Conservation (phyloP, 2,329 filamentous ascomycete species). For the Ascochyta pisi region DNA sequence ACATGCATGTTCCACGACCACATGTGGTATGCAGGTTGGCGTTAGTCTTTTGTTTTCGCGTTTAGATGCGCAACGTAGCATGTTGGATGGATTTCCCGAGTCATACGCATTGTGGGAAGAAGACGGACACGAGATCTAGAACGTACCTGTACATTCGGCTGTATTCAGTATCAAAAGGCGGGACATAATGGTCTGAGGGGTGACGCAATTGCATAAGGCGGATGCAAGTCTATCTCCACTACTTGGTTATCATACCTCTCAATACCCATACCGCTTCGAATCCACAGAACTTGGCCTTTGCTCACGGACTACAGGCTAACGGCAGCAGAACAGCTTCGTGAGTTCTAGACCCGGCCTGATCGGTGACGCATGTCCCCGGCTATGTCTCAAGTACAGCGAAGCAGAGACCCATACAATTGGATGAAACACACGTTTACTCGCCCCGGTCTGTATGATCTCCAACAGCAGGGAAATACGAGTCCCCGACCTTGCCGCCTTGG, state of each 20-base stretch:
- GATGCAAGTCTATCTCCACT: conserved; percentile 13
- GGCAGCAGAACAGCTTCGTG: background rate
- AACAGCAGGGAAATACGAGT: no score
- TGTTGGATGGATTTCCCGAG: conserved; percentile 11
- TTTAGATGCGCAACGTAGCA: conserved; percentile 17
- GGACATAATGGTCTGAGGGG: conserved; percentile 3
- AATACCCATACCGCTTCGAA: conserved; percentile 15
- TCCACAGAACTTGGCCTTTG: no score
- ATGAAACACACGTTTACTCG: conserved; percentile 4
- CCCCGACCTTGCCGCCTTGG: no score
- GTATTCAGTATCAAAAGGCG: conserved; percentile 9
- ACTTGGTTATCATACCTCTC: conserved; percentile 8
- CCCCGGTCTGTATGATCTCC: background rate
- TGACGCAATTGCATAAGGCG: conserved; percentile 16
- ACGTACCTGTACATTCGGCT: conserved; percentile 17
- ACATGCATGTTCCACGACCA: conserved; percentile 23
- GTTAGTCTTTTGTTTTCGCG: conserved; percentile 17
- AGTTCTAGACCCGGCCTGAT: background rate
- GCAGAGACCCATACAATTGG: background rate
- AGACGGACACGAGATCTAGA: conserved; percentile 6
- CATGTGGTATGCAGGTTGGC: conserved; percentile 24
- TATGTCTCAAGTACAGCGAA: conserved; percentile 8
- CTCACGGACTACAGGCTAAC: background rate
- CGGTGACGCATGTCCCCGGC: background rate
- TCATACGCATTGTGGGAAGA: conserved; percentile 7